Evolutionary conservation across 2,329 filamentous ascomycete species (phyloP), one percentile per base, ranked within the genome.

Genomic region (Metarhizium sp.): DNA sequence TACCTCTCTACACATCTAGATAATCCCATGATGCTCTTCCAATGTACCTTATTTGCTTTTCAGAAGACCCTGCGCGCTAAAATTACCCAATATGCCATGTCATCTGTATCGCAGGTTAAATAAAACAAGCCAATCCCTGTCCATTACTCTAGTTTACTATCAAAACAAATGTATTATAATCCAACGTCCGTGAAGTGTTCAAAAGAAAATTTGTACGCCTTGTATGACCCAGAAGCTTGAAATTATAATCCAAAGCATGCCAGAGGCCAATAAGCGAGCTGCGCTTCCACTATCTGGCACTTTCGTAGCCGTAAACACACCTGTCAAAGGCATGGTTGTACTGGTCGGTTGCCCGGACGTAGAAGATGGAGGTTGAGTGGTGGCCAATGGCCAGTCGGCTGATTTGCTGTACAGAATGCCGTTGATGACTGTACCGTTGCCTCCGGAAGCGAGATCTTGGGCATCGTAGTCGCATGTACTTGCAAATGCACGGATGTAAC

Each of bases 371-470:
- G 63, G 62, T 7, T 61, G 52, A 6, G 61, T 59, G 46, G 66
- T 66, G 7, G 66, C 63, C n/a, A 72, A 61, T 4, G 71, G 70
- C 71, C 73, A 78, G 56, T 77, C 74, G 16, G 65, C 67, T 11
- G 67, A 64, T 2, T 68, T 69, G 38, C 63, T 62, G 59, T 79
- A 79, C 62, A 82, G 73, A 20, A 86, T 73, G 7, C 82, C 84
- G 59, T 85, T 82, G 60, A 83, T 76, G 47, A 86, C 75, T 2
- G 78, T 72, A 0, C 84, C 86, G 36, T 78, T 63, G 3, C 76
- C 74, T 1, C 69, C 62, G 50, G 84, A 74, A 57, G 72, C 75
- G 30, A 73, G 63, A 4, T 73, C 71, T 61, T 82, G 72, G 1
- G 80, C 75, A 6, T 73, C 63, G 1, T 73, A 73, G 64, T 85